Base-by-base conservation (phyloP, 2,329 filamentous ascomycete genomes). In the Corynespora cassiicola region DNA sequence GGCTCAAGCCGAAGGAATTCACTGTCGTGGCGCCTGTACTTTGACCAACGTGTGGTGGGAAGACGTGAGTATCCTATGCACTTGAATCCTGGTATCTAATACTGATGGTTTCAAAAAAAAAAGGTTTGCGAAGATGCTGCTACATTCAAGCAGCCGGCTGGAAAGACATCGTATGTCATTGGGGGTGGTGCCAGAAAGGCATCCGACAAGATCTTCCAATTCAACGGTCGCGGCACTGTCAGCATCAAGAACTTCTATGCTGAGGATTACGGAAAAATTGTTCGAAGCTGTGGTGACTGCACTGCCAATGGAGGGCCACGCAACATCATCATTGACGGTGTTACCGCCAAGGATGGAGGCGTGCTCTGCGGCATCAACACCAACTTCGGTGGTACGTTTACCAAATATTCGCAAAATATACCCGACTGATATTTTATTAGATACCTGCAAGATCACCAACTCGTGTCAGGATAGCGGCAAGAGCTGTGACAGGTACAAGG, bases 1-100 rank as follows among this genome's bases (percentile, higher is more conserved):
- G 21, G 68, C 70, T 21, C 70, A 76, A 46, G 65, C 69, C 12
- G 75, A 78, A 51, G 75, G 74, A 32, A 69, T 77, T 23, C 74
- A 78, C 60, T 77, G 75, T 62, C 58, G 68, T 41, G 75, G 72
- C 20, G 61, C 68, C 9, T 76, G 74, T 56, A 73, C 68, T 10
- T 55, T 45, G n/a, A n/a, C n/a, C n/a, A 29, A 29, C 15, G 26
- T 29, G 7, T 45, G 42, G 42, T 45, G 38, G 38, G 38, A 42
- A 18, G 42, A 45, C 15, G 42, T 45, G 42, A 45, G 20, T 36
- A 24, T 24, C 8, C 22, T 24, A 24, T 8, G 22, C 7, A 24
- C 7, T 24, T 8, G n/a, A 7, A n/a, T n/a, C 22, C 7, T n/a
- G n/a, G 22, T n/a, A 8, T 24, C 22, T n/a, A 8, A 8, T 24